Evolutionary conservation across 2,329 filamentous ascomycete genomes (phyloP).

Genomic region (Raffaelea albimanens): DNA sequence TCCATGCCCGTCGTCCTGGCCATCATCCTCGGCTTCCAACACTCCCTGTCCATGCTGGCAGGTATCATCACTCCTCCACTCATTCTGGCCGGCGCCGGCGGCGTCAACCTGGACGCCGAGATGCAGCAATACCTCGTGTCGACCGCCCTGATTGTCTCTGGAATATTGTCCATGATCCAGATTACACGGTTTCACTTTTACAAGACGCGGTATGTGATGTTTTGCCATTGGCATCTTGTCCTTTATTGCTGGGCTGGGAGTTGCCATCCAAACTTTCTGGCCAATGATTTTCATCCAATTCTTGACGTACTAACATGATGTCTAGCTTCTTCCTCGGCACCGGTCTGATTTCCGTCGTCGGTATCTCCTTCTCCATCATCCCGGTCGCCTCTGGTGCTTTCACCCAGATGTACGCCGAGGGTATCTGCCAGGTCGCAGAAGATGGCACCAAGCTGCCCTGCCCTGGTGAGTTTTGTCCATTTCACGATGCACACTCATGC

Average conservation of each 20-base stretch:
- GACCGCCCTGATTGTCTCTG: slow-evolving; percentile 68
- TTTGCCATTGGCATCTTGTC: neutral
- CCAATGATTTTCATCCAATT: neutral
- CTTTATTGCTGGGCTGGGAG: too few species aligned
- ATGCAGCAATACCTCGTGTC: slow-evolving; percentile 71
- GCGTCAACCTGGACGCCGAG: slow-evolving; percentile 51
- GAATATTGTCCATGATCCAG: slow-evolving; percentile 64
- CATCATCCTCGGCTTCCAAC: slow-evolving; percentile 68
- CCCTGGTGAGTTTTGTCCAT: slow-evolving; percentile 28
- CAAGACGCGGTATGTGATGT: slow-evolving; percentile 49
- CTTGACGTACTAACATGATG: neutral
- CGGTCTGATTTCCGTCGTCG: slow-evolving; percentile 65
- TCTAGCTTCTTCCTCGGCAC: slow-evolving; percentile 66
- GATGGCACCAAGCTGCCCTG: slow-evolving; percentile 62
- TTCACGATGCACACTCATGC: too few species aligned
- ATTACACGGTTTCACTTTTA: slow-evolving; percentile 69
- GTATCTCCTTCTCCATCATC: slow-evolving; percentile 69
- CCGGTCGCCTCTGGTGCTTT: slow-evolving; percentile 64
- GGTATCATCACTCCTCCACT: slow-evolving; percentile 72
- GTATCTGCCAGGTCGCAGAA: slow-evolving; percentile 50
- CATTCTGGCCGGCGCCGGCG: slow-evolving; percentile 51
- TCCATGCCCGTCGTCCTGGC: slow-evolving; percentile 66
- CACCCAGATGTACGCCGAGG: slow-evolving; percentile 67
- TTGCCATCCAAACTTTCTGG: too few species aligned
- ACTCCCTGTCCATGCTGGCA: slow-evolving; percentile 67